These are phyloP conservation scores for Mollisiaceae sp. DNA, from an alignment of 2,329 filamentous ascomycete species.

Conservation along the genomic window DNA sequence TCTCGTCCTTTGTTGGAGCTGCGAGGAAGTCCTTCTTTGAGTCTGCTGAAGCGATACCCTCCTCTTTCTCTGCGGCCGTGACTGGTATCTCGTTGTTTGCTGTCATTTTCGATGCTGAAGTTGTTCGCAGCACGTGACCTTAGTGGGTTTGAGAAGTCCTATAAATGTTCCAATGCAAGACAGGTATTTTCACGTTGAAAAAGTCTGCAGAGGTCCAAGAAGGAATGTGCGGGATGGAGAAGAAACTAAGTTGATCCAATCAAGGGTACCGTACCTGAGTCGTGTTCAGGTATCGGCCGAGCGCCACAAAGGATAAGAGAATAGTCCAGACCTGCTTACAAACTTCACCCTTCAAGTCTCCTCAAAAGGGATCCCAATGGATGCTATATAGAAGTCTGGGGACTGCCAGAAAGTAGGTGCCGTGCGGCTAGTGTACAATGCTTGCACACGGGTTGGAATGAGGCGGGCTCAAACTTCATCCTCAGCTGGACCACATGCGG, in stretches of 20 bases:
- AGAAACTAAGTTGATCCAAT: slow-evolving; percentile 3
- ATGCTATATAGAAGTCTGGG: slow-evolving; percentile 3
- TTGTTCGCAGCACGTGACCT: no score
- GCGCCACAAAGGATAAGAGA: neutral
- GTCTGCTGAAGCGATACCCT: slow-evolving; percentile 15
- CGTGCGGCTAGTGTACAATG: neutral
- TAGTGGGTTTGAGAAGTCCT: no score
- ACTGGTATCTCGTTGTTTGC: slow-evolving; percentile 15
- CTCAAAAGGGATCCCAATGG: neutral
- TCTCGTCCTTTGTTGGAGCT: slow-evolving; percentile 22
- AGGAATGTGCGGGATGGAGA: neutral
- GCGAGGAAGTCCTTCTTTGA: slow-evolving; percentile 23
- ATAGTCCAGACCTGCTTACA: neutral
- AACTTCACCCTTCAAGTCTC: neutral
- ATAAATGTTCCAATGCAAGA: no score
- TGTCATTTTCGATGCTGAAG: slow-evolving; percentile 11
- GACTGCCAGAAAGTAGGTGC: neutral
- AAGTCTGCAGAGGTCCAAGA: no score
- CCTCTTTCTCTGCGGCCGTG: slow-evolving; percentile 15
- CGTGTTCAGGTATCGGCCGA: neutral
- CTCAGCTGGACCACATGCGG: neutral
- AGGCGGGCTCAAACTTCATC: neutral
- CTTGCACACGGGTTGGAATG: slow-evolving; percentile 1
- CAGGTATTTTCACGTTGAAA: no score
- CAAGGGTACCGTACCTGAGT: neutral